A percentile compares a stretch with the other conserved stretches of the same genome.
Conservation (phyloP, 306 rosid species). For the Vigna hirtella region DNA sequence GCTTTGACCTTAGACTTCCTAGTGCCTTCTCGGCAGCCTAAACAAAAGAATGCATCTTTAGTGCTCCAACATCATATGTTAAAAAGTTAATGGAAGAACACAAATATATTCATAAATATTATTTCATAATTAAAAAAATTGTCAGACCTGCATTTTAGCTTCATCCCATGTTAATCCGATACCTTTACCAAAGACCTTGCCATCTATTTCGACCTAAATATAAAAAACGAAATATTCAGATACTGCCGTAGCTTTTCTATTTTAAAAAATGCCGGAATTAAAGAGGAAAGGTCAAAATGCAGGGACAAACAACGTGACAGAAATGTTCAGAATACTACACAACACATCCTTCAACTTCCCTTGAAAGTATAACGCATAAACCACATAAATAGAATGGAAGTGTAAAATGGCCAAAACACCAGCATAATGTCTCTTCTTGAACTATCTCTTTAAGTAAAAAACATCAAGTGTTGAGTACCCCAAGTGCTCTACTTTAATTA, state of each 20-base stretch:
- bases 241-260: neutral
- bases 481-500: too few species aligned
- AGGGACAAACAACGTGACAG: neutral
- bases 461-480: neutral
- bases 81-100: constrained; percentile 37
- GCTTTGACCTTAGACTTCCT: constrained; percentile 70
- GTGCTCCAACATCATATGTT: constrained; percentile 34
- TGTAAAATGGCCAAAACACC: constrained; percentile 8
- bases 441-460: constrained; percentile 13
- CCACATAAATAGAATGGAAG: constrained; percentile 28
- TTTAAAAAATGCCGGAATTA: constrained; percentile 10
- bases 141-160: constrained; percentile 78
- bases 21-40: constrained; percentile 96
- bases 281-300: constrained; percentile 12
- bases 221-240: constrained; percentile 21
- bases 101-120: constrained; percentile 1
- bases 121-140: constrained; percentile 22
- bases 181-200: constrained; percentile 82
- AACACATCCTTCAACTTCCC: constrained; percentile 53
- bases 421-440: constrained; percentile 22
- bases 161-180: constrained; percentile 90
- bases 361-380: constrained; percentile 12
- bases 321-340: constrained; percentile 6
- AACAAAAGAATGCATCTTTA: constrained; percentile 38
- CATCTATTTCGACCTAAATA: constrained; percentile 85